Base-by-base conservation (phyloP, 345 rosid species). In the Salix viminalis region DNA sequence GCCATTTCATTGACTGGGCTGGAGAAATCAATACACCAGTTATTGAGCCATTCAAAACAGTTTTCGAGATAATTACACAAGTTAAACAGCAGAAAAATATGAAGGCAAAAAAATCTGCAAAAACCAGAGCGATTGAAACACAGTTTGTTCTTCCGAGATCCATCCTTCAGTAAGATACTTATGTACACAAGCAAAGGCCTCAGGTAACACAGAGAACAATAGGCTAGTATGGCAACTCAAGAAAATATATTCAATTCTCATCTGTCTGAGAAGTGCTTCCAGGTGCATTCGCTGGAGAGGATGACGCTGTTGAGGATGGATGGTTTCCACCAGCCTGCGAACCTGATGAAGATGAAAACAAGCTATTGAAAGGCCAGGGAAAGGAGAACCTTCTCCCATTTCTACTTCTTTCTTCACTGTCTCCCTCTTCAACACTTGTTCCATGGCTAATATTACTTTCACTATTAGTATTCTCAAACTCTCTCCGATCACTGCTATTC, bases 281-380 rank as follows among this genome's bases (percentile, higher is more conserved):
- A 8, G 80, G 62, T 24, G 75, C 73, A 58, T 82, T 77, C 65
- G 74, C 78, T 56, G 87, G 58, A 4, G 89, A 82, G n/a, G 79
- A 71, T 5, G 75, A 60, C 3, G 69, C 58, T 37, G 86, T 26
- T 2, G 90, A 82, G 41, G 85, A 67, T 28, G 86, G 78, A 80
- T 85, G 87, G 83, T 80, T 86, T 64, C 82, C 83, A 44, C 83
- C 75, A 7, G 91, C 62, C 12, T 86, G 90, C 23, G 94, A 81
- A 58, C 84, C 85, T 0, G 89, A 88, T 2, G 94, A 86, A 10
- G 97, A 64, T 5, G 81, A 88, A 79, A 95, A 91, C 69, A 91
- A 84, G 32, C 96, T 88, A 81, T 81, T 90, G 69, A 95, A 92
- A 8, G 92, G 97, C 99, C 99, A 95, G 14, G 88, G 91, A 68